Base-by-base conservation (phyloP, 768 basidiomycete species). In the Termitomyces sp. region DNA sequence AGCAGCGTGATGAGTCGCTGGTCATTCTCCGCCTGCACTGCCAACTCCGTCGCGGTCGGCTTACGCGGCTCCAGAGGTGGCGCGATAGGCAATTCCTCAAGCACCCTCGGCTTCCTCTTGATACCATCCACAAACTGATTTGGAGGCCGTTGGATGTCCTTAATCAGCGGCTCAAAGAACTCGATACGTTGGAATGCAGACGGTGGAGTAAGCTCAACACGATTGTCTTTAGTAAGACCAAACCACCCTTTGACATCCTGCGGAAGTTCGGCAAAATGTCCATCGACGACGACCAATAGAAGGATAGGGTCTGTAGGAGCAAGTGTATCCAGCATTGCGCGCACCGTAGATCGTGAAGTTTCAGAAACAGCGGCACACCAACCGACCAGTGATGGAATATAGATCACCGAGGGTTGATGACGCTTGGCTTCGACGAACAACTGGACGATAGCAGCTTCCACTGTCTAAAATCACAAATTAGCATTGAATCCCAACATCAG, bases 351-450 rank as follows among this genome's bases (percentile, higher is more conserved):
- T 10, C 93, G 80, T 0, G 93, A 80, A 0, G 88, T 87, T 61
- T 98, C 94, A 0, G 88, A 81, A 22, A 98, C 82, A 2, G 93
- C 84, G 0, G 84, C 76, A 60, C 88, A 89, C 94, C 95, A 98
- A 0, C 86, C 81, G 1, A 83, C 64, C 6, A 99, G 80, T 1
- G 92, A 90, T 0, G 96, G 96, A 30, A 99, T 91, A 69, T 95
- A 98, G 46, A 99, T 82, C 37, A 98, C 87, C 0, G 93, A 94
- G 0, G 97, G 97, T 62, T 96, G 94, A 66, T 97, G 92, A 26
- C 96, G 85, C 67, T 98, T 98, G 0, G 96, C 97, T 68, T 99
- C 97, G 21, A 95, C 80, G 65, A 99, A 98, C 17, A 97, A 77
- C 62, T 98, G 95, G 4, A 98, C 93, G 52, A 98, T 85, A 2